A percentile compares a stretch with the other conserved stretches of the same genome.
Conservation (phyloP, 78 protist genomes). For the Monosiga brevicollis region DNA sequence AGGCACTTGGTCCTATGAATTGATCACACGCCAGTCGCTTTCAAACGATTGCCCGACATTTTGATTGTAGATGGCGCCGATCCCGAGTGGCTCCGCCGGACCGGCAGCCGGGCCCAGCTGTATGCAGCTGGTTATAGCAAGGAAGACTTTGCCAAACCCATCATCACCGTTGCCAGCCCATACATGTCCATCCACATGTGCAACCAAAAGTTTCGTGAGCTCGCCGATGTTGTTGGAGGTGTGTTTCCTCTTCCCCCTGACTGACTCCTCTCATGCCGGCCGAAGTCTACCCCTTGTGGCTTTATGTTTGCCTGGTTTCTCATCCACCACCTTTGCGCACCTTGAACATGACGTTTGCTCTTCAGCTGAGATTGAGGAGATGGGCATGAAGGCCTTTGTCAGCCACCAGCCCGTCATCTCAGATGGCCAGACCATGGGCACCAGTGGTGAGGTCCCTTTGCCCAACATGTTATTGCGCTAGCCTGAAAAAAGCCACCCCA, state of each 20-base stretch:
- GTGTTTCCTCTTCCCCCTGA: not conserved
- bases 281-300: not conserved
- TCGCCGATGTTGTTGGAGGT: not conserved
- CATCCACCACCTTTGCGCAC: not conserved
- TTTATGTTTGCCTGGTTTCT: not conserved
- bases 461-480: too few species aligned
- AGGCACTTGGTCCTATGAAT: not conserved
- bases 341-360: not conserved
- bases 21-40: too few species aligned
- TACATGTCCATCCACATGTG: not conserved
- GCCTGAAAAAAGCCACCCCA: too few species aligned
- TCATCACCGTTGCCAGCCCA: constrained; percentile 4
- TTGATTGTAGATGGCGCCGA: too few species aligned
- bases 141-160: not conserved
- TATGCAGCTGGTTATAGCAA: not conserved
- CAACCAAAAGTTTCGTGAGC: not conserved
- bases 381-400: not conserved
- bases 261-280: not conserved
- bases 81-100: not conserved
- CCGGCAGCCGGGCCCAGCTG: not conserved
- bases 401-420: not conserved
- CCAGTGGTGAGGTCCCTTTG: too few species aligned
- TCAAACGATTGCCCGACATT: too few species aligned
- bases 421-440: not conserved
- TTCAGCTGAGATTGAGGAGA: not conserved